These are phyloP conservation scores for Dothidotthia symphoricarpi DNA, from an alignment of 2,329 filamentous ascomycete genomes.

Conservation along the genomic window DNA sequence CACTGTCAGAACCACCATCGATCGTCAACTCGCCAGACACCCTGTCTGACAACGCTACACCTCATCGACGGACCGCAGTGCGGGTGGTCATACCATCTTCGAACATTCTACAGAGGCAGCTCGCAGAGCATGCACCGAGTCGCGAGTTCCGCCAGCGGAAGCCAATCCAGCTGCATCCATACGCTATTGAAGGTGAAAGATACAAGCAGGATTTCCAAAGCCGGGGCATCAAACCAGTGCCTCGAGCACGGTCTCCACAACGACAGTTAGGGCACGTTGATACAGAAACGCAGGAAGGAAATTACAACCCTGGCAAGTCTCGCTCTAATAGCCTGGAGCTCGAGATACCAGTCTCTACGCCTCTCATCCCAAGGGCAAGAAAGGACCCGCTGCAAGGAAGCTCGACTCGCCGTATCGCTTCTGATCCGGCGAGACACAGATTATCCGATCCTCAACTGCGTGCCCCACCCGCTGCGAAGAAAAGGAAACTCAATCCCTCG, in stretches of 20 bases:
- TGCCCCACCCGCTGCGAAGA: conserved; percentile 16
- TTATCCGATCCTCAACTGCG: conserved; percentile 16
- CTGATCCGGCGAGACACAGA: conserved; percentile 5
- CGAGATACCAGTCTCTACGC: conserved; percentile 27
- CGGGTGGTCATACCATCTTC: conserved; percentile 34
- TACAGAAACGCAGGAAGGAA: conserved; percentile 33
- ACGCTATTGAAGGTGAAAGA: conserved; percentile 45
- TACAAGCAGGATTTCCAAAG: conserved; percentile 46
- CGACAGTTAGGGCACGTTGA: conserved; percentile 15
- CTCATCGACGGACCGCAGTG: conserved; percentile 27
- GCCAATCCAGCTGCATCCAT: conserved; percentile 52
- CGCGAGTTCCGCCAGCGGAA: conserved; percentile 47
- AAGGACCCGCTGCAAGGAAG: conserved; percentile 5
- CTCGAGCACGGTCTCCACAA: conserved; percentile 30
- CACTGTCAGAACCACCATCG: conserved; percentile 17
- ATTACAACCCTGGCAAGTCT: conserved; percentile 28
- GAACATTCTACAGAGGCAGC: conserved; percentile 14
- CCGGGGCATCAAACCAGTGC: conserved; percentile 46
- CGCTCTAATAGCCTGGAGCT: conserved; percentile 23
- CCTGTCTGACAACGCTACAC: conserved; percentile 5
- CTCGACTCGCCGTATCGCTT: conserved; percentile 5
- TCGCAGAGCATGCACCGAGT: conserved; percentile 15
- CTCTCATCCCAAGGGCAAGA: conserved; percentile 8
- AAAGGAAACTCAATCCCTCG: conserved; percentile 19
- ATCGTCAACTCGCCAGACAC: too few species aligned